Evolutionary conservation across 345 rosid genomes (phyloP), one percentile per base, ranked within the genome.

Genomic region (Populus pruinosa): DNA sequence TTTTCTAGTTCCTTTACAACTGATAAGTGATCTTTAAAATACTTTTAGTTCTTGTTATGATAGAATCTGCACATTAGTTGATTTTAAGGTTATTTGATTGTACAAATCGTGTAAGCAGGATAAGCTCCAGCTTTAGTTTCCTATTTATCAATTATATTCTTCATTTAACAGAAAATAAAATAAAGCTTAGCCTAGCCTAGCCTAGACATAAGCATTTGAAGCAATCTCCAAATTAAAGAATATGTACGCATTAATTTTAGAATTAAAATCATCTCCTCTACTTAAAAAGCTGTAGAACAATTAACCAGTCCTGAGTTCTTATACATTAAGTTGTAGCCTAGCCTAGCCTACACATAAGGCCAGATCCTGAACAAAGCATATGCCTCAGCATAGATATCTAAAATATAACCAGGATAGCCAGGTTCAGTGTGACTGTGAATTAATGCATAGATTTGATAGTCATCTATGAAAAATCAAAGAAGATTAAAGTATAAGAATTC

Each of bases 401-500:
- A 61, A 43, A 62, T 13, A 62, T 21, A 63, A 74, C 25, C 33
- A 31, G 35, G 69, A n/a, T 10, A 18, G 8, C 11, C 1, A 62
- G 25, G 36, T 62, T n/a, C 29, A 29, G 29, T 18, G 35, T 31
- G 12, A 43, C 36, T 31, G 27, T 25, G 20, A 44, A 23, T 13
- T 23, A 59, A 39, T 76, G 73, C 35, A 68, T 4, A 23, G 49
- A 67, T 41, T 41, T 65, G 56, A 69, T 43, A 74, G 35, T 61
- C 9, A 77, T 29, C 13, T 29, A 12, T 44, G 47, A 43, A 35
- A 71, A 64, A 71, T n/a, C 79, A 53, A 59, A 63, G 21, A 50
- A n/a, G 69, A 53, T 27, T 39, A 72, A 62, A 75, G 49, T 20
- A 4, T 75, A 44, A 64, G 31, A 71, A 76, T 61, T 35, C 64